Evolutionary conservation across 2,329 filamentous ascomycete genomes (phyloP).

Genomic region (Fonsecaea monophora): DNA sequence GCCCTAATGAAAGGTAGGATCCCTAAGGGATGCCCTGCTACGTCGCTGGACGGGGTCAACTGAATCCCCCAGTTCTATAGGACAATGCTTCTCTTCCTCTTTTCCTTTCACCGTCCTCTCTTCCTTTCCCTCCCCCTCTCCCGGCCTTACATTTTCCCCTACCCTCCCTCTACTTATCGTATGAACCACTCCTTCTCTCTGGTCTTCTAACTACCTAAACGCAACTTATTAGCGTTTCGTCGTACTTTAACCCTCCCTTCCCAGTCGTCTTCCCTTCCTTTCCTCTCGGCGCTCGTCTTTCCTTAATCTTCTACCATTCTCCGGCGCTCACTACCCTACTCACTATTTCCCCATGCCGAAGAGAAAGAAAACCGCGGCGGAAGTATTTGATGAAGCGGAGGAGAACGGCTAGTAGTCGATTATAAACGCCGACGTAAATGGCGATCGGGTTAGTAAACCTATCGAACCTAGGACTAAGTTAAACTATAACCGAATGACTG

Average conservation of each 20-base stretch:
- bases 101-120: slow-evolving; percentile 19
- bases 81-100: no score
- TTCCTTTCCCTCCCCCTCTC: slow-evolving; percentile 28
- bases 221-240: slow-evolving; percentile 28
- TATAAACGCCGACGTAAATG: slow-evolving; percentile 32
- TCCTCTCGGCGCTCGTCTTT: slow-evolving; percentile 26
- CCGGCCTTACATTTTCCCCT: slow-evolving; percentile 24
- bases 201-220: slow-evolving; percentile 29
- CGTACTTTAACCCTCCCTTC: slow-evolving; percentile 26
- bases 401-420: slow-evolving; percentile 27
- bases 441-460: slow-evolving; percentile 38
- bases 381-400: slow-evolving; percentile 40
- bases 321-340: slow-evolving; percentile 20
- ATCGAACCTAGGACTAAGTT: slow-evolving; percentile 37
- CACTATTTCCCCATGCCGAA: slow-evolving; percentile 52
- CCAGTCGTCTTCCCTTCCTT: slow-evolving; percentile 32
- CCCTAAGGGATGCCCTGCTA: slow-evolving; percentile 15
- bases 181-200: slow-evolving; percentile 25
- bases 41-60: slow-evolving; percentile 23
- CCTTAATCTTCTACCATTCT: slow-evolving; percentile 6
- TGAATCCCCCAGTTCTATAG: slow-evolving; percentile 28
- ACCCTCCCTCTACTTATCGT: slow-evolving; percentile 29
- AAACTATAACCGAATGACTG: slow-evolving; percentile 37
- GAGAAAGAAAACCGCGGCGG: slow-evolving; percentile 56
- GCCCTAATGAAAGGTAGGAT: neutral